phyloP scores from a whole-genome alignment of 768 basidiomycete genomes.

The Amanita jacksonii region DNA sequence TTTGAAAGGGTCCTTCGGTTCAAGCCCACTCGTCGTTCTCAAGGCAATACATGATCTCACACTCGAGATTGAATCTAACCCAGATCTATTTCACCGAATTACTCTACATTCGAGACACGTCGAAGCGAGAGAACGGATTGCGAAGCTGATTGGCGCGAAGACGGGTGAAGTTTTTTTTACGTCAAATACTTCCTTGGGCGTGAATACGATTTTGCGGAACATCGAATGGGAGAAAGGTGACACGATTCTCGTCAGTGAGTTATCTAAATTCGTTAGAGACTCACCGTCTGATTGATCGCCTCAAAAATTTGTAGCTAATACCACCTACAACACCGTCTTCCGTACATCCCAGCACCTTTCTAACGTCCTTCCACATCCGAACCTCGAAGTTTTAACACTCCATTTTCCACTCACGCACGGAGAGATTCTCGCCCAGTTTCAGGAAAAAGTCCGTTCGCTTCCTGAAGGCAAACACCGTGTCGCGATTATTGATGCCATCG shows the following conservation, averaged over 20 bases:
- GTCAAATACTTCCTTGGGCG: slow-evolving; percentile 51
- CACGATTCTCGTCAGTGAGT: slow-evolving; percentile 52
- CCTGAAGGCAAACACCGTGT: slow-evolving; percentile 36
- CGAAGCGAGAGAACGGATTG: slow-evolving; percentile 35
- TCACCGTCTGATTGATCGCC: too few species aligned
- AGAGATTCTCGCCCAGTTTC: slow-evolving; percentile 44
- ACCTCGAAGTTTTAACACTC: slow-evolving; percentile 37
- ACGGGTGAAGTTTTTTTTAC: slow-evolving; percentile 52
- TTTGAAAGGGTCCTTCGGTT: slow-evolving; percentile 47
- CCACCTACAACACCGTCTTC: slow-evolving; percentile 43
- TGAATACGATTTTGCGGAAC: slow-evolving; percentile 61
- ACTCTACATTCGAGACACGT: slow-evolving; percentile 24
- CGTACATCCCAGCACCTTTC: slow-evolving; percentile 42
- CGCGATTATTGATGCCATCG: slow-evolving; percentile 56
- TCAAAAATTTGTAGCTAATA: slow-evolving; percentile 23
- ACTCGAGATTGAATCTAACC: slow-evolving; percentile 38
- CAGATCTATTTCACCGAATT: slow-evolving; percentile 44
- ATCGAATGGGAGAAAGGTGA: slow-evolving; percentile 62
- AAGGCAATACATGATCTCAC: slow-evolving; percentile 32
- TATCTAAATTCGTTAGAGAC: slow-evolving; percentile 1
- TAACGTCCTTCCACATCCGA: slow-evolving; percentile 48
- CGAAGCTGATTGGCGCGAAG: slow-evolving; percentile 40
- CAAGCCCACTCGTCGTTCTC: slow-evolving; percentile 42
- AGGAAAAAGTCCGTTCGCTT: slow-evolving; percentile 25
- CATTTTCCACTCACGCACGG: slow-evolving; percentile 48